Evolutionary conservation across 805 yeast genomes (phyloP), one percentile per base, ranked within the genome.

Genomic region (Myxozyma neotropica): DNA sequence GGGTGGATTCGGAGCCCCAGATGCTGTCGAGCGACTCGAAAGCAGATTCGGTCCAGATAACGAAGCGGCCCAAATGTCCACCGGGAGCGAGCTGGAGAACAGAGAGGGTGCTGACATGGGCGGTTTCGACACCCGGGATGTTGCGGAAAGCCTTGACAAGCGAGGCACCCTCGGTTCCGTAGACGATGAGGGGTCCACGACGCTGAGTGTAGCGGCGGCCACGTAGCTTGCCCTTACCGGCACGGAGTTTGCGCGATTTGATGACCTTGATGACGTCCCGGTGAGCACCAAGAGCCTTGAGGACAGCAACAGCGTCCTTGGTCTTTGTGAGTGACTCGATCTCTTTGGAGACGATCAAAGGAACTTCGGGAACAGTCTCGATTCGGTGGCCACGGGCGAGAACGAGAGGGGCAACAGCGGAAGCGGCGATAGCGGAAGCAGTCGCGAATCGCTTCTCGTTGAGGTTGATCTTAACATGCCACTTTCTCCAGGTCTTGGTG

Each of bases 381-480:
- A 94, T 90, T 80, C 93, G 88, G 97, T 94, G 99, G 80, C 99
- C 99, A 86, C 99, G 94, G 78, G 99, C 99, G 75, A 93, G 84
- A 71, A 94, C 98, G 77, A 94, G 87, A 74, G 99, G 90, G 75
- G 97, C 94, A 73, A 94, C 96, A 76, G 95, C 96, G 70, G 98
- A 84, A 72, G 99, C 99, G 78, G 99, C 98, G 76, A 94, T 89
- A 75, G 98, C 99, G 72, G 99, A 93, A 77, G 97, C 98, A 73
- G 98, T 93, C 71, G 99, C 99, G 82, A 92, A 94, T 83, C 98
- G 92, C 88, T 93, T 93, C 85, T 94, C 96, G 90, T 93, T 93
- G 82, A 91, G 97, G 96, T 94, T 94, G 77, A 94, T 96, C 88
- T 92, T 94, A 77, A 94, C 96, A 91, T 94, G 96, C 99, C 99